Evolutionary conservation across 768 basidiomycete species (phyloP), one percentile per base, ranked within the genome.

Genomic region (Sporobolomyces pararoseus): DNA sequence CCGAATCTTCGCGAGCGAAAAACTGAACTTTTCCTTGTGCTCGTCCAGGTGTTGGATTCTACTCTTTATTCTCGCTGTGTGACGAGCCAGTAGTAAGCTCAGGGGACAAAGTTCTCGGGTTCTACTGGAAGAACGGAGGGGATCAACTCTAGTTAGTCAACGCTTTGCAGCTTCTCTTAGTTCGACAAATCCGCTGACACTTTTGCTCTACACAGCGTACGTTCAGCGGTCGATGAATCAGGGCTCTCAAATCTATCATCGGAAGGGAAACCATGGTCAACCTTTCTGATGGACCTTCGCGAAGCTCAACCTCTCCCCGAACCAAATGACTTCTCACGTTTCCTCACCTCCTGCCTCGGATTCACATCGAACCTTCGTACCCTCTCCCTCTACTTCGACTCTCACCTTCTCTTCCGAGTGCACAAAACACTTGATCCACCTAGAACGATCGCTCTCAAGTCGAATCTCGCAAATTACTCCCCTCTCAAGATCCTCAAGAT

Each of bases 101-200:
- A 84, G 91, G 86, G 7, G 73, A 75, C 37, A 85, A 89, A 77
- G 92, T 91, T 86, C 23, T 63, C 35, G 65, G 65, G 0, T 97
- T 96, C 78, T 90, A 94, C 78, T 97, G 91, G 91, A 93, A 91
- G 78, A 90, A 89, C 76, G 89, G 88, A 75, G 90, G 72, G 21
- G 70, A 76, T 35, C 77, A 77, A 51, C 71, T 76, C 2, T 74
- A 58, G 39, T 42, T 42, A 42, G 39, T 42, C 39, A 27, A 59
- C 35, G 9, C 49, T 23, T 7, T 23, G 9, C 21, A 50, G 7
- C 49, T 50, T 23, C 27, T 9, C 49, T 29, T 50, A 7, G 9
- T 23, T 23, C 49, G 7, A 23, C 7, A 50, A 9, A 7, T 23
- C 27, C 6, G 51, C n/a, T 44, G 84, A 86, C 25, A 74, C 77